Evolutionary conservation across 306 rosid species (phyloP).

Genomic region (Prosopis cineraria): DNA sequence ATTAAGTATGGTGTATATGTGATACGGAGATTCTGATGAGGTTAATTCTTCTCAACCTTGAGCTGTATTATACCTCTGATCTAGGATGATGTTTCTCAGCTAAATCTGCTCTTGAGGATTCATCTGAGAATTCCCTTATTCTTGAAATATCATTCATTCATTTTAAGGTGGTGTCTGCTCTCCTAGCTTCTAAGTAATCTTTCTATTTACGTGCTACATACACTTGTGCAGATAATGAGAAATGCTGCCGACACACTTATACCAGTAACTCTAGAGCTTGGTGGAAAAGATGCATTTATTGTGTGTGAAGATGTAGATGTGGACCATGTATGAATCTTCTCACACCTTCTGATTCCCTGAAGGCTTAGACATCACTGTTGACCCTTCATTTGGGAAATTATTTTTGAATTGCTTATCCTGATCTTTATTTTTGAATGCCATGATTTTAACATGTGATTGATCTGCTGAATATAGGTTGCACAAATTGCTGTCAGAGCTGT

Average conservation of each 20-base stretch:
- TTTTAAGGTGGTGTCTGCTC: conserved; percentile 12
- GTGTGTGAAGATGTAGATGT: conserved; percentile 93
- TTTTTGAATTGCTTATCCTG: conserved; percentile 11
- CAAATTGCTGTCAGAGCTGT: conserved; percentile 91
- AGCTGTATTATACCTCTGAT: conserved; percentile 7
- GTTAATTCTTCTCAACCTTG: conserved; percentile 8
- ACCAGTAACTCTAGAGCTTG: conserved; percentile 97
- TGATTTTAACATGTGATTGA: conserved; percentile 36
- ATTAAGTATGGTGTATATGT: conserved; percentile 16
- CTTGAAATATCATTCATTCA: conserved; percentile 15
- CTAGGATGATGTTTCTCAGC: conserved; percentile 8
- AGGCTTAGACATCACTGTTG: conserved; percentile 22
- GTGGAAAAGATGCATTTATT: conserved; percentile 98
- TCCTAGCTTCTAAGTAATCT: conserved; percentile 23
- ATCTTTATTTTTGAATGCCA: conserved; percentile 26
- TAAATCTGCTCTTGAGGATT: conserved; percentile 8
- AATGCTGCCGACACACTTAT: conserved; percentile 82
- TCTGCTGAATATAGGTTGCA: conserved; percentile 66
- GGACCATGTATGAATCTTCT: conserved; percentile 67
- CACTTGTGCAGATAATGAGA: conserved; percentile 83
- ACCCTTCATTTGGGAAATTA: conserved; percentile 29
- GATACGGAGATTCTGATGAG: conserved; percentile 11
- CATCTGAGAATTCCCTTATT: conserved; percentile 15
- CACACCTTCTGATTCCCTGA: conserved; percentile 20
- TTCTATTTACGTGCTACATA: conserved; percentile 25